A percentile compares a stretch with the other conserved stretches of the same genome.
Evolutionary conservation across 2,329 filamentous ascomycete species (phyloP).

Genomic region (Teratosphaeria viscida): DNA sequence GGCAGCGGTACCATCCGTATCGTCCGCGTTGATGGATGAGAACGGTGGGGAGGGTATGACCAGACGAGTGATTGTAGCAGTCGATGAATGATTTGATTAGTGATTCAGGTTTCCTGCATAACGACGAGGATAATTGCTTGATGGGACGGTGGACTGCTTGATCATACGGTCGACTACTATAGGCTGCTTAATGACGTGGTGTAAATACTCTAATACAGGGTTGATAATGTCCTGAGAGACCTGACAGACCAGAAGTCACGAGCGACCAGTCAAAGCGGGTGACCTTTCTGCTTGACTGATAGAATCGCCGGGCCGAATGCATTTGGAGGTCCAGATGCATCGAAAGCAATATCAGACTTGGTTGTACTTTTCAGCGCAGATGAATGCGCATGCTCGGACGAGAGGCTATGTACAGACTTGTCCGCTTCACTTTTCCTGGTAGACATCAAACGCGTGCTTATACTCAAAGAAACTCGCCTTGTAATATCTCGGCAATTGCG

Average conservation of each 20-base stretch:
- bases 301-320: neutral
- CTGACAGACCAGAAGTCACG: no score
- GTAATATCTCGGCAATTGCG: conserved; percentile 26
- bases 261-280: no score
- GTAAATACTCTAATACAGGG: no score
- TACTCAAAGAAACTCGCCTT: conserved; percentile 31
- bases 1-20: neutral
- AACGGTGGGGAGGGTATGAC: neutral
- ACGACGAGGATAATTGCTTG: no score
- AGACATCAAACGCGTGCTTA: conserved; percentile 24
- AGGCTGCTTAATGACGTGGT: no score
- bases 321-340: no score
- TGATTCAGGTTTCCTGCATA: no score
- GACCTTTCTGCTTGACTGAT: neutral
- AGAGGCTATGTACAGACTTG: neutral
- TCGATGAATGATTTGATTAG: no score
- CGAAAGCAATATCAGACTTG: neutral
- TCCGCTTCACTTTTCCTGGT: conserved; percentile 8
- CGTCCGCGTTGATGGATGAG: neutral
- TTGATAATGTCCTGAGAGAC: no score
- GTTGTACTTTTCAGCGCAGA: neutral
- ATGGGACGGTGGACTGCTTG: no score
- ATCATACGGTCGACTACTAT: no score
- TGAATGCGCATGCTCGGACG: neutral
- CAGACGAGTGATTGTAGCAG: no score